These are phyloP conservation scores for Clitopilus hobsonii DNA, from an alignment of 768 basidiomycete genomes.

Conservation along the genomic window DNA sequence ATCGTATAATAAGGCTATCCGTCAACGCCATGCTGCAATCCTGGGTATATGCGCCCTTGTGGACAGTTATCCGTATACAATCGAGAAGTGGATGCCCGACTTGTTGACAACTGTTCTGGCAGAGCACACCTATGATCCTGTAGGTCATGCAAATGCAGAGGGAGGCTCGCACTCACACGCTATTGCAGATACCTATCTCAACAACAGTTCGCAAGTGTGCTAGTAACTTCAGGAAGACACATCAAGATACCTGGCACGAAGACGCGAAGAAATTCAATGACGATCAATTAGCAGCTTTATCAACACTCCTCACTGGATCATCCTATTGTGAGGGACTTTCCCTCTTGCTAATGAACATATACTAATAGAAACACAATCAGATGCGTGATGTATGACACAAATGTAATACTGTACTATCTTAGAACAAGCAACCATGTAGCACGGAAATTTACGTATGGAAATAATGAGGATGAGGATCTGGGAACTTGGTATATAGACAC, in stretches of 20 bases:
- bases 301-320: slow-evolving; percentile 81
- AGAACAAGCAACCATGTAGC: not conserved
- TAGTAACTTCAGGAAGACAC: slow-evolving; percentile 75
- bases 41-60: slow-evolving; percentile 92
- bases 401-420: not conserved
- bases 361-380: slow-evolving; percentile 12
- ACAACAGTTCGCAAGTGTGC: slow-evolving; percentile 80
- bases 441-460: slow-evolving; percentile 1
- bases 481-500: slow-evolving; percentile 1
- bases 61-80: slow-evolving; percentile 93
- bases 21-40: slow-evolving; percentile 85
- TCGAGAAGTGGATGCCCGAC: slow-evolving; percentile 91
- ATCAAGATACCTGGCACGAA: slow-evolving; percentile 88
- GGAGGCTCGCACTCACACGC: not conserved
- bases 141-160: slow-evolving; percentile 22
- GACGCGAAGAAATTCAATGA: slow-evolving; percentile 84
- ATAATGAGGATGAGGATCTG: slow-evolving; percentile 1
- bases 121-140: slow-evolving; percentile 84
- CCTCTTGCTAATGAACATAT: slow-evolving; percentile 9
- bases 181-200: slow-evolving; percentile 70
- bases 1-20: slow-evolving; percentile 64
- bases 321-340: slow-evolving; percentile 60
- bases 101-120: slow-evolving; percentile 74
- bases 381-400: slow-evolving; percentile 1
- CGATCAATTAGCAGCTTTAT: slow-evolving; percentile 77